Percentiles rank a stretch among this genome's conserved stretches.
Conservation (phyloP, 2,329 filamentous ascomycete genomes). For the Conoideocrella luteorostrata region DNA sequence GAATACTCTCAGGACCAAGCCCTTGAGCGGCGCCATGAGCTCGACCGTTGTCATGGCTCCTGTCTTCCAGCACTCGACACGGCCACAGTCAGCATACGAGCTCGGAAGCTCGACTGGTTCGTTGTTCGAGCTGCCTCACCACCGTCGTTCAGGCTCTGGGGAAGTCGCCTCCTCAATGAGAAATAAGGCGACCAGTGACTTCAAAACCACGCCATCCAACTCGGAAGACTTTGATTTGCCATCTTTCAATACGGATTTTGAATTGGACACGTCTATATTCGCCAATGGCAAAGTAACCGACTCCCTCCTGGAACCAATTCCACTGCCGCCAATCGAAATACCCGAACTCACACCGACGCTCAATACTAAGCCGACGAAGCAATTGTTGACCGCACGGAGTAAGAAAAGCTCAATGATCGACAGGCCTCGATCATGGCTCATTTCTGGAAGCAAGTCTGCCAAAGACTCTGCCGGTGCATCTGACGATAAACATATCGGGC, state of each 20-base stretch:
- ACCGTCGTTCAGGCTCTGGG: not conserved
- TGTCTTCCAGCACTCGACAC: slow-evolving; percentile 1
- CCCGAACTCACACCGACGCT: not conserved
- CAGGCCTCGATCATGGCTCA: slow-evolving; percentile 47
- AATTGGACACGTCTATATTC: slow-evolving; percentile 41
- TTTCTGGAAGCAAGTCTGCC: slow-evolving; percentile 34
- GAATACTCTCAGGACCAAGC: not conserved
- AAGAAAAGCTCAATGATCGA: slow-evolving; percentile 43
- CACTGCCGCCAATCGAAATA: slow-evolving; percentile 7
- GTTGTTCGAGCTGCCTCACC: slow-evolving; percentile 3
- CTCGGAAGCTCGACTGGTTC: slow-evolving; percentile 1
- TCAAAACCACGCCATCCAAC: not conserved
- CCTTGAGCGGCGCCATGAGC: slow-evolving; percentile 5
- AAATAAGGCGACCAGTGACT: not conserved
- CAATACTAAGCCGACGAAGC: slow-evolving; percentile 7
- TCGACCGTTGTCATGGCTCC: slow-evolving; percentile 7
- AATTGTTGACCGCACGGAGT: slow-evolving; percentile 19
- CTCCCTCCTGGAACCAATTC: slow-evolving; percentile 3
- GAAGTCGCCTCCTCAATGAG: not conserved
- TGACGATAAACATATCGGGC: slow-evolving; percentile 14
- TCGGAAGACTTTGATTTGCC: slow-evolving; percentile 44
- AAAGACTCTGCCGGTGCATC: slow-evolving; percentile 15
- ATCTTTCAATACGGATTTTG: slow-evolving; percentile 44
- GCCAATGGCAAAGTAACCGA: slow-evolving; percentile 18
- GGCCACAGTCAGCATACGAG: slow-evolving; percentile 8